phyloP scores from a whole-genome alignment of 192 early-diverging fungal species.

The Spizellomyces punctatus region DNA sequence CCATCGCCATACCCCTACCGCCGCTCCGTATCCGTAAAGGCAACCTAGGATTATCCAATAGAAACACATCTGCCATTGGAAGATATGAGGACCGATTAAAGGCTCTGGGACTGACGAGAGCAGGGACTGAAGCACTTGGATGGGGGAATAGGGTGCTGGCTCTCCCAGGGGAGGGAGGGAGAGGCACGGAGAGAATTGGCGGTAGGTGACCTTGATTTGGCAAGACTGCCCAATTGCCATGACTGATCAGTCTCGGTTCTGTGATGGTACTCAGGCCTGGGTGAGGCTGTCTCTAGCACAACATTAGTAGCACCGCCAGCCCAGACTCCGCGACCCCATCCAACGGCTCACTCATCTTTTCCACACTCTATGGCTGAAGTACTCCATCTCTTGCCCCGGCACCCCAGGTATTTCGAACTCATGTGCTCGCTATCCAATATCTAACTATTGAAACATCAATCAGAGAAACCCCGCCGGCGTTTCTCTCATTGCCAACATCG shows the following conservation, averaged over 20 bases:
- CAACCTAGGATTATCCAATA: background rate
- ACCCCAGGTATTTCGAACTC: no score
- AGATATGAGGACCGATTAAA: background rate
- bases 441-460: background rate
- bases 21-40: background rate
- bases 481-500: background rate
- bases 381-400: background rate
- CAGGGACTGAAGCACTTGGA: background rate
- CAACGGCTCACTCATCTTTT: background rate
- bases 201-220: no score
- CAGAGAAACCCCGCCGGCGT: background rate
- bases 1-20: background rate
- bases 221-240: no score
- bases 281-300: no score
- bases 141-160: background rate
- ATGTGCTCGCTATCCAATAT: no score
- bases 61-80: background rate
- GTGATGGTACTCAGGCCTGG: no score
- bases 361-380: background rate
- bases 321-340: background rate
- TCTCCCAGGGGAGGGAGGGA: background rate
- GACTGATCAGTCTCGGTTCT: no score
- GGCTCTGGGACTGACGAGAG: background rate
- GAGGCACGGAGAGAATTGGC: no score
- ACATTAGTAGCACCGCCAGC: no score